phyloP scores from a whole-genome alignment of 306 rosid species.

The Fragaria ananassa region DNA sequence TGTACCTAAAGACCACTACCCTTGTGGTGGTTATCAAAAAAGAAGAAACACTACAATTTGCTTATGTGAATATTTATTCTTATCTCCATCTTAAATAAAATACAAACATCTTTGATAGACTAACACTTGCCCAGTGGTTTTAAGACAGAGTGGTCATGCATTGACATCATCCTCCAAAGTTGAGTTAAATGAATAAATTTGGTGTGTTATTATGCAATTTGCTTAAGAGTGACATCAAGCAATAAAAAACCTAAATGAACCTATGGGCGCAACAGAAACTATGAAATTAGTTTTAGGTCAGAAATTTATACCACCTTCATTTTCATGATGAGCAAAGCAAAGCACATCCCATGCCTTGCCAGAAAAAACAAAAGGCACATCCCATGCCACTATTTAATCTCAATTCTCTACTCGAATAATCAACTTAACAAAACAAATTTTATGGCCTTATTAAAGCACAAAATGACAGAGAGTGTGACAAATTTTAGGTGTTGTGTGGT shows the following conservation, averaged over 20 bases:
- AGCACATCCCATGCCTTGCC: neutral
- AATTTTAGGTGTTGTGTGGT: neutral
- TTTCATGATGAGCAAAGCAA: neutral
- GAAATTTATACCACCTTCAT: neutral
- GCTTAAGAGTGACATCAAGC: neutral
- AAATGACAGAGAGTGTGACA: neutral
- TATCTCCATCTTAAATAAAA: neutral
- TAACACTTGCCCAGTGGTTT: neutral
- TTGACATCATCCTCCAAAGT: neutral
- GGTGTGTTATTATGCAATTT: neutral
- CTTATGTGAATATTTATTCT: neutral
- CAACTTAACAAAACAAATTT: neutral
- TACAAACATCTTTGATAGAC: neutral
- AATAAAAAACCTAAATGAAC: neutral
- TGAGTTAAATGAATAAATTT: too few species aligned
- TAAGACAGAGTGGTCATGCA: neutral
- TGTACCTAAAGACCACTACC: neutral
- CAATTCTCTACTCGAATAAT: neutral
- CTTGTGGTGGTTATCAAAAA: neutral
- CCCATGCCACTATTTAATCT: constrained; percentile 13
- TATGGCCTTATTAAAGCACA: neutral
- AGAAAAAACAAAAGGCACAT: neutral
- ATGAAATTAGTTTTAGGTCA: neutral
- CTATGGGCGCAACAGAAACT: neutral
- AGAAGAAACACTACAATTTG: neutral